These are phyloP conservation scores for Penicillium sp. DNA, from an alignment of 2,329 filamentous ascomycete species.

Conservation along the genomic window DNA sequence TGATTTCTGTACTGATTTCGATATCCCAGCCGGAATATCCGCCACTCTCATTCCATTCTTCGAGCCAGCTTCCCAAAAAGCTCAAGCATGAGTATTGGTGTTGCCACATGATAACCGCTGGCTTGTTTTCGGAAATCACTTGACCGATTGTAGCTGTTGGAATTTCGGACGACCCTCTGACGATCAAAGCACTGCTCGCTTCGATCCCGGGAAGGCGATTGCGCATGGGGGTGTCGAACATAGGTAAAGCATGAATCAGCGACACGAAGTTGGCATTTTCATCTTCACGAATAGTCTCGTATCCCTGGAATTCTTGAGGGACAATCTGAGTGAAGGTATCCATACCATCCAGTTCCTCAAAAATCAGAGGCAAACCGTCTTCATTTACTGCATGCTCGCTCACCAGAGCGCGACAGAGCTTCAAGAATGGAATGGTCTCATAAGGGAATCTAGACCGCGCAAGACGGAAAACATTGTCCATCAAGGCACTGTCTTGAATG, in stretches of 20 bases:
- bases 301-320: constrained; percentile 69
- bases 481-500: constrained; percentile 57
- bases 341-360: constrained; percentile 67
- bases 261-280: constrained; percentile 78
- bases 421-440: constrained; percentile 76
- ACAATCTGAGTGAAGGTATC: constrained; percentile 75
- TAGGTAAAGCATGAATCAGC: constrained; percentile 58
- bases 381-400: constrained; percentile 45
- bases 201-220: constrained; percentile 23
- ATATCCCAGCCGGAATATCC: constrained; percentile 55
- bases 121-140: constrained; percentile 75
- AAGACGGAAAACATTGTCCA: constrained; percentile 62
- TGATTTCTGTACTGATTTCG: constrained; percentile 69
- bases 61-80: constrained; percentile 70
- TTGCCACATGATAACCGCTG: constrained; percentile 72
- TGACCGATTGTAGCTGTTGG: constrained; percentile 44
- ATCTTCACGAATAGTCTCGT: constrained; percentile 78
- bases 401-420: constrained; percentile 66
- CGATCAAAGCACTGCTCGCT: constrained; percentile 34
- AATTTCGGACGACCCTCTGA: constrained; percentile 38
- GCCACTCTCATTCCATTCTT: constrained; percentile 48
- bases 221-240: constrained; percentile 36
- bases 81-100: constrained; percentile 75
- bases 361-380: constrained; percentile 54
- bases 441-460: constrained; percentile 79